A percentile compares a stretch with the other conserved stretches of the same genome.
These are phyloP conservation scores for Monosiga brevicollis DNA, from an alignment of 78 protist genomes.

Conservation along the genomic window DNA sequence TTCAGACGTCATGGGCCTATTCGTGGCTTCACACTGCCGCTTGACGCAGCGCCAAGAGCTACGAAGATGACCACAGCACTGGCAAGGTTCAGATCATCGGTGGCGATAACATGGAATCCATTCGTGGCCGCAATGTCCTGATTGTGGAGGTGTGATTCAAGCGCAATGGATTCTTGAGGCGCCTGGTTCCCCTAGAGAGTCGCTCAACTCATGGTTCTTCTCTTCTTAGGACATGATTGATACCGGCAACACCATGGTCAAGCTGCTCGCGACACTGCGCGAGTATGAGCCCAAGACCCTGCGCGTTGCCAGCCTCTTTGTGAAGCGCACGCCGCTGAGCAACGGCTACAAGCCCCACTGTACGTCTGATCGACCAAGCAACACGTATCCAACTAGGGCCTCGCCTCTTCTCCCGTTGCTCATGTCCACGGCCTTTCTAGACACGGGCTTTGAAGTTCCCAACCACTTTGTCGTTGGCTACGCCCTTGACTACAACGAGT, in stretches of 20 bases:
- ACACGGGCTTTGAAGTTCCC: constrained; percentile 11
- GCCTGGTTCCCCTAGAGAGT: not conserved
- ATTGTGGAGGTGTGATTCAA: not conserved
- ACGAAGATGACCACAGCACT: not conserved
- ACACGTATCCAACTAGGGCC: no score
- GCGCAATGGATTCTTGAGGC: not conserved
- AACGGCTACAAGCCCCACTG: constrained; percentile 21
- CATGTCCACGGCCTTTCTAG: not conserved
- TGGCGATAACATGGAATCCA: not conserved
- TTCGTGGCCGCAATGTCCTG: not conserved
- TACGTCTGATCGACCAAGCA: not conserved
- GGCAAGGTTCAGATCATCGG: constrained; percentile 9
- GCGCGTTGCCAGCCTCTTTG: not conserved
- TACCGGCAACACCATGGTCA: constrained; percentile 10
- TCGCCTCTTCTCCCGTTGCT: no score
- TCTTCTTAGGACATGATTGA: constrained; percentile 13
- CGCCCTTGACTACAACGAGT: constrained; percentile 17
- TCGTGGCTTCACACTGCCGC: no score
- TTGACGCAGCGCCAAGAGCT: no score
- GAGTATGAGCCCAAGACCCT: not conserved
- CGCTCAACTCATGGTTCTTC: not conserved
- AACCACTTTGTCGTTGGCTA: constrained; percentile 20
- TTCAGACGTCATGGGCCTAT: no score
- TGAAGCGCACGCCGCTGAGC: constrained; percentile 11
- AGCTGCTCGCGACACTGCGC: not conserved